These are phyloP conservation scores for Pythium grandisporangium DNA, from an alignment of 352 stramenopile species.

Conservation along the genomic window DNA sequence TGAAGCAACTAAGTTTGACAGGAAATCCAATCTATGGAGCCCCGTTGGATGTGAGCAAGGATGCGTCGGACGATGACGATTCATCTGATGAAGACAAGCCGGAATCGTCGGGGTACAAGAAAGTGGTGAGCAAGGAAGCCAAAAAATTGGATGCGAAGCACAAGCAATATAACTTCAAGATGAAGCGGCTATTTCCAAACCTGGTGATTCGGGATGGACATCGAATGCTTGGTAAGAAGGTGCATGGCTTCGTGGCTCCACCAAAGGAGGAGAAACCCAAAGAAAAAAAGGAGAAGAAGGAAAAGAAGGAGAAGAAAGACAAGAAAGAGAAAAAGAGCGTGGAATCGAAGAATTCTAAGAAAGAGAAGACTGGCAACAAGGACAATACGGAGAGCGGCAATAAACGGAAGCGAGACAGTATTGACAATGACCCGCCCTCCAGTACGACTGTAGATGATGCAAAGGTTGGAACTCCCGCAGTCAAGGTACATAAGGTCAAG, in stretches of 20 bases:
- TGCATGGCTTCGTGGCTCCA: constrained; percentile 71
- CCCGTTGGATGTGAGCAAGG: constrained; percentile 16
- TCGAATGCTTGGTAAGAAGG: constrained; percentile 74
- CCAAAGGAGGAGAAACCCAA: constrained; percentile 48
- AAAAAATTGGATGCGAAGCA: constrained; percentile 71
- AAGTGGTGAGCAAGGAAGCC: constrained; percentile 40
- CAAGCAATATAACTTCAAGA: constrained; percentile 87
- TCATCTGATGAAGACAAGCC: constrained; percentile 12
- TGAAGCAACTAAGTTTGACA: constrained; percentile 74
- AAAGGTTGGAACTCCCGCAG: constrained; percentile 7
- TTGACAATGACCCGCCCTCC: too few species aligned
- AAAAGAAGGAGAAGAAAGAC: constrained; percentile 17
- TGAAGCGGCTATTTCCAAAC: constrained; percentile 77
- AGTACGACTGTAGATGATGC: too few species aligned
- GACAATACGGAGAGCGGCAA: constrained; percentile 13
- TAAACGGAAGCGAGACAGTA: too few species aligned
- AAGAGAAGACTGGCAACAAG: constrained; percentile 9
- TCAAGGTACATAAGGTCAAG: constrained; percentile 14
- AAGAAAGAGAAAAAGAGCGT: constrained; percentile 8
- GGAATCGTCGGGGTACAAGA: constrained; percentile 34
- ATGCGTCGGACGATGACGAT: constrained; percentile 3
- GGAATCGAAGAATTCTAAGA: too few species aligned
- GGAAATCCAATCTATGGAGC: constrained; percentile 71
- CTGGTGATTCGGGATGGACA: constrained; percentile 71
- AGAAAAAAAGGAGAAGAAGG: constrained; percentile 9